Evolutionary conservation across 2,329 filamentous ascomycete genomes (phyloP), one percentile per base, ranked within the genome.

Genomic region (Fusarium multiceps): DNA sequence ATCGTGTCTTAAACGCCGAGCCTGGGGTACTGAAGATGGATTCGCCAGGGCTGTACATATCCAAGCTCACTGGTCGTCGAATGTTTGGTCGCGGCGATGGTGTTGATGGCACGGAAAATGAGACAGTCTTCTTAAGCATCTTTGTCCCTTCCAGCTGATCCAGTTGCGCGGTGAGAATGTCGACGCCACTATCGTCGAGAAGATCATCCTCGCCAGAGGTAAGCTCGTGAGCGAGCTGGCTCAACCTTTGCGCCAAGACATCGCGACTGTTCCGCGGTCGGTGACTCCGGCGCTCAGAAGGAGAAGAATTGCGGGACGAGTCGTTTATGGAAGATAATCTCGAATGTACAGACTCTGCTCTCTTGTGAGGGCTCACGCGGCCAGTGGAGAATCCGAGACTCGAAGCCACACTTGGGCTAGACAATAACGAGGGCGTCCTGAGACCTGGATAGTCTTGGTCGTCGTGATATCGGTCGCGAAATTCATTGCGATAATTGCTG

Each of bases 181-280:
- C 76, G 50, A 83, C 71, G 34, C 75, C 76, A 27, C 74, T 69
- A 56, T 82, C 80, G 48, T 82, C 79, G 20, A 80, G 75, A 21
- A 72, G 66, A 54, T 78, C 77, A 60, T 75, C 73, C 53, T 76
- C 75, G 55, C 74, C 74, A 57, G 75, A 74, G 21, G 79, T 76
- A 49, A 82, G 78, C 54, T 79, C 79, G 66, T 80, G 78, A 7
- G 80, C 80, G 28, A 82, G 78, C 46, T 80, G 77, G 55, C 77
- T 80, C 34, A 82, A 72, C 20, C 81, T 78, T 59, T 78, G 73
- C 13, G 86, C 81, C 55, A 88, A 80, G 25, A 83, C 80, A 65
- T 86, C 69, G 30, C 74, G 74, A 47, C 47, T 74, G 34, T 62
- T 63, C 32, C 66, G 73, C 11, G 47, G 21, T 20, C 65, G 62